These are phyloP conservation scores for Boletus edulis DNA, from an alignment of 768 basidiomycete species.

Conservation along the genomic window DNA sequence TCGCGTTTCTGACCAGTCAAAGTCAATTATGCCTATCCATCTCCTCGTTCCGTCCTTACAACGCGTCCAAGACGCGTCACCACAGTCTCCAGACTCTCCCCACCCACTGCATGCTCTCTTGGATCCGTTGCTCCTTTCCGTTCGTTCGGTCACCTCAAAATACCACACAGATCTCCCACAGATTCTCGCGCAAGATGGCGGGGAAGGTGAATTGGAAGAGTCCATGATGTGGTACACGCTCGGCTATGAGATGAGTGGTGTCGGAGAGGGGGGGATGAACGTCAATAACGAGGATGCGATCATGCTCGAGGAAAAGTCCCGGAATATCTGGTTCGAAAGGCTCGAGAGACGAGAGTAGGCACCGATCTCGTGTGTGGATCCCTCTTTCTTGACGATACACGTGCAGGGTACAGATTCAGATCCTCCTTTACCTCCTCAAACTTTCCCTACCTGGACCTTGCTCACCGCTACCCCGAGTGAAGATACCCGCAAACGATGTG, in stretches of 20 bases:
- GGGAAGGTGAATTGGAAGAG: slow-evolving; percentile 64
- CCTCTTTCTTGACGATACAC: slow-evolving; percentile 3
- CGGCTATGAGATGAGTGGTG: slow-evolving; percentile 48
- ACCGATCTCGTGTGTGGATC: slow-evolving; percentile 10
- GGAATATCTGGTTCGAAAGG: slow-evolving; percentile 54
- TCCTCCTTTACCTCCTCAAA: slow-evolving; percentile 65
- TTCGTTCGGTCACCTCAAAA: slow-evolving; percentile 52
- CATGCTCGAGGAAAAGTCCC: slow-evolving; percentile 52
- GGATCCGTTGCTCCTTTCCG: slow-evolving; percentile 61
- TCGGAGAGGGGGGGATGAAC: slow-evolving; percentile 27
- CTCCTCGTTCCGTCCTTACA: slow-evolving; percentile 54
- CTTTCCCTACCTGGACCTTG: slow-evolving; percentile 55
- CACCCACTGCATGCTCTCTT: slow-evolving; percentile 61
- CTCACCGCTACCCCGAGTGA: slow-evolving; percentile 28
- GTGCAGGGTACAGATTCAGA: slow-evolving; percentile 71
- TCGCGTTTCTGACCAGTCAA: slow-evolving; percentile 12
- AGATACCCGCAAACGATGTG: slow-evolving; percentile 23
- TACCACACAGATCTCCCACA: slow-evolving; percentile 63
- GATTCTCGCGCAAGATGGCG: slow-evolving; percentile 57
- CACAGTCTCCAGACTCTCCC: slow-evolving; percentile 30
- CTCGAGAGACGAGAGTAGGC: slow-evolving; percentile 68
- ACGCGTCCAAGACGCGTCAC: slow-evolving; percentile 41
- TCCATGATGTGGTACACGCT: slow-evolving; percentile 76
- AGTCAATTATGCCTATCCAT: slow-evolving; percentile 73
- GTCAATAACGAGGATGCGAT: slow-evolving; percentile 19